These are phyloP conservation scores for Cladophialophora immunda DNA, from an alignment of 2,329 filamentous ascomycete species.

Conservation along the genomic window DNA sequence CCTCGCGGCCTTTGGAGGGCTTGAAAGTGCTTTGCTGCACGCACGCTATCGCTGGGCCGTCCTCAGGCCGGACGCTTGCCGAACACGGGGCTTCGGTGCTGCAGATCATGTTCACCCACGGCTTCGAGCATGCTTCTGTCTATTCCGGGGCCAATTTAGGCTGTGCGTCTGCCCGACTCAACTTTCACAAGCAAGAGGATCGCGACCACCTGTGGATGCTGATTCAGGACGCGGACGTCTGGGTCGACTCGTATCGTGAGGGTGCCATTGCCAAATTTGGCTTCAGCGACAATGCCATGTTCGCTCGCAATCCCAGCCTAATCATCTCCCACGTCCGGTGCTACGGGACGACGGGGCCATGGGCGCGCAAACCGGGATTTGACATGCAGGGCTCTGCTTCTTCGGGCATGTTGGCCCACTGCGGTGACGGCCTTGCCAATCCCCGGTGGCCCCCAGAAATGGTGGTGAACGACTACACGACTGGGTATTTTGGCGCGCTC, in stretches of 20 bases:
- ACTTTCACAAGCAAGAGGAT: constrained; percentile 14
- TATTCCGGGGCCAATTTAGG: constrained; percentile 8
- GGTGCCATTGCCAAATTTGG: constrained; percentile 13
- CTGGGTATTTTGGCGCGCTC: constrained; percentile 7
- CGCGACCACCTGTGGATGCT: neutral
- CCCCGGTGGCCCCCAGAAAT: constrained; percentile 9
- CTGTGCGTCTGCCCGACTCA: neutral
- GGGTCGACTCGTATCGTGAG: constrained; percentile 9
- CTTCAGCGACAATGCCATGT: constrained; percentile 11
- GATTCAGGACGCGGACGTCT: constrained; percentile 16
- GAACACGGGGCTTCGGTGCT: constrained; percentile 19
- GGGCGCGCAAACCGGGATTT: constrained; percentile 11
- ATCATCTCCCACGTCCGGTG: constrained; percentile 11
- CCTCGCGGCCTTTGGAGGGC: neutral
- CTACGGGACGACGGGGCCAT: constrained; percentile 13
- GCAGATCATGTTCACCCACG: constrained; percentile 20
- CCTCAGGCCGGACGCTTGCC: constrained; percentile 8
- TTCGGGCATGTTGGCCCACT: constrained; percentile 1
- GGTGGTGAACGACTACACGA: constrained; percentile 13
- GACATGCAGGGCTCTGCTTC: constrained; percentile 18
- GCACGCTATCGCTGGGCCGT: constrained; percentile 15
- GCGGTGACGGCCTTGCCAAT: neutral
- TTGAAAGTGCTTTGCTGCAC: constrained; percentile 10
- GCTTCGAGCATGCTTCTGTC: constrained; percentile 15
- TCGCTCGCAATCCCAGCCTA: constrained; percentile 1